Base-by-base conservation (phyloP, 768 basidiomycete species). In the Psilocybe sp. region DNA sequence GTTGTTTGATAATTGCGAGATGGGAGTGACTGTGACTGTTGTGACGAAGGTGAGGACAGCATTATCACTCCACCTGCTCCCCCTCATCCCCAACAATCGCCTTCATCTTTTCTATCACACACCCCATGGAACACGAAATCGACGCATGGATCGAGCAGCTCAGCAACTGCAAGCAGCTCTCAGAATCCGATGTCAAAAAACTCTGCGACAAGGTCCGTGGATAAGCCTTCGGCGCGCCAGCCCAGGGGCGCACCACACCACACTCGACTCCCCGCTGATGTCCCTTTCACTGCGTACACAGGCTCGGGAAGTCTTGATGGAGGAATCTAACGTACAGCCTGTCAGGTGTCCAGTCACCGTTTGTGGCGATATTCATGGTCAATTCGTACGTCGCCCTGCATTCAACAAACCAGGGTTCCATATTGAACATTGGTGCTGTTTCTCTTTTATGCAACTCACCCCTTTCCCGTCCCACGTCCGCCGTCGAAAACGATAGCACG, bases 271-370 rank as follows among this genome's bases (percentile, higher is more conserved):
- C 39, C 47, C 44, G 37, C 39, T 18, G 35, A 31, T 47, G 47
- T 56, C 54, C 42, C 13, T 50, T 48, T 47, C 20, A n/a, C 46
- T 56, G 45, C 53, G 61, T 51, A 15, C 6, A 4, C 65, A 99
- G 97, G 94, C 97, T 47, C 82, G 96, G 64, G 97, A 98, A 74
- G 96, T 99, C 59, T 70, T 99, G 68, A 95, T 97, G 89, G 96
- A 97, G 64, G 97, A 99, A 76, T 94, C 92, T 31, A 99, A 99
- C 67, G 97, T 99, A 1, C 96, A 98, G 71, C 95, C 95, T 16
- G 97, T 99, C 47, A 79, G 89, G 70, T 98, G 96, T 76, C 97
- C 97, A 28, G 97, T 99, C 58, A 99, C 97, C 43, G 97, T 99
- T 52, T 99, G 97, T 64, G 97, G 97, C 52, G 97, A 99, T 74